phyloP scores from a whole-genome alignment of 176 grass and related monocot species.

The Paspalum notatum region DNA sequence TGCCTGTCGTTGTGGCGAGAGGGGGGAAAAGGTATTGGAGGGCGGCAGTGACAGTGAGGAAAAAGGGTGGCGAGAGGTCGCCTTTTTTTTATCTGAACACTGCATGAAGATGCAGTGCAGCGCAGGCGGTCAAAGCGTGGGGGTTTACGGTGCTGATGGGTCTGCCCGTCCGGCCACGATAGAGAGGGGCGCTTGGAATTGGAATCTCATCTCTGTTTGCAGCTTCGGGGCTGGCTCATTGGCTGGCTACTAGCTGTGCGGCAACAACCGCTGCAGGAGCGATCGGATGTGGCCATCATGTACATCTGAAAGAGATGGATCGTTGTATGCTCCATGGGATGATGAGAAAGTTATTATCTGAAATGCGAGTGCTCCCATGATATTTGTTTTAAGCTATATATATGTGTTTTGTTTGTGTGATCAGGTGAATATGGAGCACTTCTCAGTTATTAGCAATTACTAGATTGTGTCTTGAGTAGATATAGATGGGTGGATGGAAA shows the following conservation, averaged over 20 bases:
- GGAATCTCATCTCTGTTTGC: no score
- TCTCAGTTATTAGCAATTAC: neutral
- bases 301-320: neutral
- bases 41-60: slow-evolving; percentile 16
- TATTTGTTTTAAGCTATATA: neutral
- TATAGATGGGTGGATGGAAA: neutral
- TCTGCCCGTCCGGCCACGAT: no score
- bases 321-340: neutral
- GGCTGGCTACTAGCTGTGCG: no score
- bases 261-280: no score
- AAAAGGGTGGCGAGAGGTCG: neutral
- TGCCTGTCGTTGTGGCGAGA: neutral
- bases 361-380: neutral
- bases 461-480: neutral
- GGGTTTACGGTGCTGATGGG: no score
- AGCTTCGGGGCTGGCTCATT: no score
- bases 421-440: neutral
- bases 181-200: no score
- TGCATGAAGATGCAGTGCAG: no score
- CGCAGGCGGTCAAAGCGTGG: no score
- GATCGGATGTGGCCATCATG: no score
- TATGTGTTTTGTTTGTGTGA: no score
- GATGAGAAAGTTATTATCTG: neutral
- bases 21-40: neutral
- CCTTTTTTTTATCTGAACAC: neutral